Percentiles rank a stretch among this genome's conserved stretches.
Conservation (phyloP, 768 basidiomycete species). For the Collybia sp. region DNA sequence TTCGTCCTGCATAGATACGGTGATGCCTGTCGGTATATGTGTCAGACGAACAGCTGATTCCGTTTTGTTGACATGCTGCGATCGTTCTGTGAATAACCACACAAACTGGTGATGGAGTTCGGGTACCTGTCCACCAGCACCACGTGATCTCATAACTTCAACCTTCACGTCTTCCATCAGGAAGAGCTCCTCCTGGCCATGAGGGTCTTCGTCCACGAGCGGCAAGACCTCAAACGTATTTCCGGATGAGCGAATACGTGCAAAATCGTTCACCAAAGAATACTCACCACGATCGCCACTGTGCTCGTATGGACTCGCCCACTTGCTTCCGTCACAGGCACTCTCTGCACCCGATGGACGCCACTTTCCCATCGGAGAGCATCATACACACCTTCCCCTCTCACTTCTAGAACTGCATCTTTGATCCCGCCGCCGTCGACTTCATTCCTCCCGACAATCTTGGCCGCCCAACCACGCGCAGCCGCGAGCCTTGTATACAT, state of each 20-base stretch:
- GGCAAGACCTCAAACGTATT: slow-evolving; percentile 76
- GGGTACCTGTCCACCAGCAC: slow-evolving; percentile 90
- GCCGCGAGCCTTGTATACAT: slow-evolving; percentile 79
- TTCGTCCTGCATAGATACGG: slow-evolving; percentile 98
- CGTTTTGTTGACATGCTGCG: slow-evolving; percentile 95
- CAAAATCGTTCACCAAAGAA: background rate
- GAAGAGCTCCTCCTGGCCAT: slow-evolving; percentile 59
- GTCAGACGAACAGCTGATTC: slow-evolving; percentile 96
- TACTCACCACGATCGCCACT: slow-evolving; percentile 74
- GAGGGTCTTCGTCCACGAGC: slow-evolving; percentile 54
- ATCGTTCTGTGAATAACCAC: background rate
- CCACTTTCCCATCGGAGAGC: slow-evolving; percentile 86
- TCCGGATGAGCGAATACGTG: background rate
- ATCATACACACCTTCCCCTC: slow-evolving; percentile 77
- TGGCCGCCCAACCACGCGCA: slow-evolving; percentile 51
- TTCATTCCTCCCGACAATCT: slow-evolving; percentile 54
- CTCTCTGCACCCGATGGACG: slow-evolving; percentile 92
- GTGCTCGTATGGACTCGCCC: slow-evolving; percentile 94
- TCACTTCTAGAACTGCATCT: slow-evolving; percentile 77
- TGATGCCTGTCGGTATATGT: slow-evolving; percentile 88
- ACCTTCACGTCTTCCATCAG: slow-evolving; percentile 81
- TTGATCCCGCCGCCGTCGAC: slow-evolving; percentile 63
- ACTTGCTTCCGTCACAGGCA: slow-evolving; percentile 84
- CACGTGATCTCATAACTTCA: slow-evolving; percentile 95
- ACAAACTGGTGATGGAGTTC: background rate